These are phyloP conservation scores for Penicillium arizonense DNA, from an alignment of 495 filamentous ascomycete genomes.

Conservation along the genomic window DNA sequence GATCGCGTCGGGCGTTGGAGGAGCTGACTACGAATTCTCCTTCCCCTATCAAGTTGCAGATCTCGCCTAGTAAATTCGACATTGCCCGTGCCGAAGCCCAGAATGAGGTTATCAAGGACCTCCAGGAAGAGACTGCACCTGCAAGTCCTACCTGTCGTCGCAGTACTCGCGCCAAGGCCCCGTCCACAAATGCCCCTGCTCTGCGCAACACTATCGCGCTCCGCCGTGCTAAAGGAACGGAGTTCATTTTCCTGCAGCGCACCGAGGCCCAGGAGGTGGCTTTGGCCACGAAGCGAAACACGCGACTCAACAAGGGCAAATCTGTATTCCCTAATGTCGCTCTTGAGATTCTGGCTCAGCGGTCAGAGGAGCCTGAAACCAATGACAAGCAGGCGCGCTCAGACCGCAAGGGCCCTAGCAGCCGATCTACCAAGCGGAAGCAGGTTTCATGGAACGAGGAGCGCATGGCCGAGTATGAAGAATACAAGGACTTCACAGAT, in stretches of 20 bases:
- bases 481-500: conserved; percentile 13
- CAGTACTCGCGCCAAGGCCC: conserved; percentile 39
- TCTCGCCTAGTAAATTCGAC: conserved; percentile 31
- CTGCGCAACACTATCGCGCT: conserved; percentile 53
- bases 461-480: conserved; percentile 35
- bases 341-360: conserved; percentile 41
- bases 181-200: conserved; percentile 22
- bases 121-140: conserved; percentile 20
- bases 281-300: conserved; percentile 54
- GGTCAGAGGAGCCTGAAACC: conserved; percentile 2
- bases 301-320: conserved; percentile 55
- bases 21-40: conserved; percentile 56
- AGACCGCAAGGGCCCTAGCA: not conserved
- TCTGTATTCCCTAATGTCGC: conserved; percentile 45
- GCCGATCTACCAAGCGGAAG: conserved; percentile 21
- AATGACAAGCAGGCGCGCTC: conserved; percentile 8
- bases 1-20: conserved; percentile 48
- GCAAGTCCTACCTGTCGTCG: conserved; percentile 38
- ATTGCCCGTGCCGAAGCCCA: conserved; percentile 9
- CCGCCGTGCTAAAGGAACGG: conserved; percentile 53
- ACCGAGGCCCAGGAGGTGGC: conserved; percentile 59
- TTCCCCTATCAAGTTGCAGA: conserved; percentile 41
- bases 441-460: conserved; percentile 46
- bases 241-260: conserved; percentile 54
- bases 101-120: conserved; percentile 21